Base-by-base conservation (phyloP, 352 stramenopile genomes). In the Globisporangium megalacanthum region DNA sequence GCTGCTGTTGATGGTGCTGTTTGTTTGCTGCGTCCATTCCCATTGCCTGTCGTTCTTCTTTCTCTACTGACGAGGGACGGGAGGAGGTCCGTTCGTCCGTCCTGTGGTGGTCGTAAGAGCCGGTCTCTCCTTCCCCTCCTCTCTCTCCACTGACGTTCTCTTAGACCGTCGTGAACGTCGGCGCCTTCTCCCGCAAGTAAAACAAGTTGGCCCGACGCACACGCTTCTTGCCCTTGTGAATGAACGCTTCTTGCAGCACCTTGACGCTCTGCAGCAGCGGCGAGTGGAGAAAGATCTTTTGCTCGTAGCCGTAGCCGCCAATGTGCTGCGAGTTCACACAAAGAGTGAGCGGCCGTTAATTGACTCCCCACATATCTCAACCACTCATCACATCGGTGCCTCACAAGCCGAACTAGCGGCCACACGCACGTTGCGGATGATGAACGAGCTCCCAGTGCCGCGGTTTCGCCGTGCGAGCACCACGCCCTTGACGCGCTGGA, bases 191-290 rank as follows among this genome's bases (percentile, higher is more conserved):
- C 48, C 79, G 73, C 67, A 96, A 68, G 70, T 97, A 97, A 69
- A 94, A 95, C 50, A 97, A 77, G 60, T 89, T 96, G 64, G 82
- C 79, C 57, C 89, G 81, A 53, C 88, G 83, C 62, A 96, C 86
- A 35, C 86, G 79, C 78, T 96, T 96, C 78, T 94, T 90, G 66
- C 88, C 88, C 70, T 93, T 94, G 68, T 93, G 83, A 69, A 97
- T 93, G 68, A 94, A 96, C 52, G 85, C 88, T 61, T 93, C 67
- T 70, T 95, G 69, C 61, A 96, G 52, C 57, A 96, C 69, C 70
- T 92, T 94, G 62, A 97, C 75, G 56, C 77, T 88, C 68, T 95
- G 74, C 52, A 97, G 69, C 52, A 96, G 71, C 46, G 89, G 89
- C 60, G 80, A 95, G 70, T 96, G 79, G 69, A 91, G 56, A 59